Base-by-base conservation (phyloP, 75 land plant genomes). In the Sequoiadendron giganteum region DNA sequence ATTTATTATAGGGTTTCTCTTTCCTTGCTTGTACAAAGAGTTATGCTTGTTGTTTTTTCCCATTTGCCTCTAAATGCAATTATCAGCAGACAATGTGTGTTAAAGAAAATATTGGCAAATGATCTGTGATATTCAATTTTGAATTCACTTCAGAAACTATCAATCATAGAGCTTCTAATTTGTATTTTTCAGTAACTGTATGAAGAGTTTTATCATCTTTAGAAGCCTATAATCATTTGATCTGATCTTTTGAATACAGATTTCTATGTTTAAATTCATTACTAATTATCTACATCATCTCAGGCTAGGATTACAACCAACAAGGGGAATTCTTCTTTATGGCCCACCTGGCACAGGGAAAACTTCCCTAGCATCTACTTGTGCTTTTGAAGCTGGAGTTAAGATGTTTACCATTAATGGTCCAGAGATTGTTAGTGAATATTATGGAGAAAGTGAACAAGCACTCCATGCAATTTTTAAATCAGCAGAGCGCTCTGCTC, bases 321-420 rank as follows among this genome's bases (percentile, higher is more conserved):
- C 95, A 89, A 95, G 91, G 86, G 94, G 99, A 72, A 93, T 98
- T 45, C 97, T 98, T 90, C 95, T 98, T 88, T 93, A 96, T 94
- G 99, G 99, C 11, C 99, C 99, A 18, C 97, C 99, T 61, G 99
- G 99, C 58, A 97, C 99, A 38, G 99, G 99, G 79, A 98, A 98
- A 90, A 98, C 99, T 40, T 91, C 99, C 39, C 91, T 98, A 88
- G 99, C 96, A 79, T 90, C 68, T 47, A 88, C 89, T 56, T 95
- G 95, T 91, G 96, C 92, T 87, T 87, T 86, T 88, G 94, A 95
- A 92, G 93, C 96, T 89, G 99, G 99, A 80, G 96, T 96, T 65
- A 93, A 92, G n/a, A 87, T 98, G 75, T 95, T 98, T 85, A 48
- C 89, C 11, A 91, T 98, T 32, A 96, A 95, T 92, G 99, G 99